Evolutionary conservation across 106 monocot genomes (phyloP), one percentile per base, ranked within the genome.

Genomic region (Apostasia shenzhenica): DNA sequence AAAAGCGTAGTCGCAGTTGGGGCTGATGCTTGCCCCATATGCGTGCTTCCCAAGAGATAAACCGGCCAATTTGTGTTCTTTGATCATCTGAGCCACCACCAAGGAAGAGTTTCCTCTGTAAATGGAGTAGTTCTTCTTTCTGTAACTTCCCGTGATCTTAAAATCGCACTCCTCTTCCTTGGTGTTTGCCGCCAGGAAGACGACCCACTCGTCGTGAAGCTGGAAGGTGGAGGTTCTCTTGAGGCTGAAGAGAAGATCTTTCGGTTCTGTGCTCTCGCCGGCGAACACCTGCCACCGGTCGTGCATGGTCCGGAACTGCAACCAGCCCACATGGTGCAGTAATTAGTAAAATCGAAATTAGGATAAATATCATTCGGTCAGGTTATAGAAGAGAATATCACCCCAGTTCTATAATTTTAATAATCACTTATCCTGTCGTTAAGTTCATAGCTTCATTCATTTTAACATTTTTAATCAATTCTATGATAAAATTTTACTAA

Each of bases 121-220:
- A 47, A 48, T 26, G 48, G 65, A 26, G 65, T 48, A 65, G 48
- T 65, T 49, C 65, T 65, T 65, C 65, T 65, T 65, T 5, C 65
- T 47, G 47, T 65, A 65, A 37, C 37, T 65, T 65, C 65, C 48
- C 2, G 8, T 65, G 9, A 65, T 37, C 48, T 13, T 65, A 48
- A 65, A 65, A 48, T 65, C 65, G 26, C 6, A 65, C 1, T 2
- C 1, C 2, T 65, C 37, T 26, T 65, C 65, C 43, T 37, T 43
- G 14, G 65, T 65, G 49, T 65, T 65, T 2, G 7, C 65, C 8
- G 65, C 49, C 11, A 65, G 65, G 6, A 43, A 65, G 14, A 65
- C 65, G 8, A 65, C 2, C 65, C 65, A 65, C 65, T 65, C 65
- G 12, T 65, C 65, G 2, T 65, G 26, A 65, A 65, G 1, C 14